Evolutionary conservation across 441 rosid genomes (phyloP), one percentile per base, ranked within the genome.

Genomic region (Euphorbia schlechtendalii): DNA sequence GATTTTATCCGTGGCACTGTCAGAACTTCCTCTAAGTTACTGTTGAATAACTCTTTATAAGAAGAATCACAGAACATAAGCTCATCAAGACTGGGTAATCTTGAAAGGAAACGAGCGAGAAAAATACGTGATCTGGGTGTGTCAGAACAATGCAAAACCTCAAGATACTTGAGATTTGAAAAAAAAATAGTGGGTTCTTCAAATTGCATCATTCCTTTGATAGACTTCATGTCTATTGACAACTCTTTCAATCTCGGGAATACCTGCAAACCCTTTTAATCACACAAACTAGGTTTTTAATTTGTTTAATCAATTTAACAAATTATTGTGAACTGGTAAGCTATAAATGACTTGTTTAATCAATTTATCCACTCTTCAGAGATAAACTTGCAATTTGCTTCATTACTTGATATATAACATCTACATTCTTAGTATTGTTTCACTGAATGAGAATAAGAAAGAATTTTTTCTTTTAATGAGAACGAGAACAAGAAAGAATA

Each of bases 11-110:
- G 51, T 7, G 20, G 51, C n/a, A 17, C 2, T 8, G 51, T 17
- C 20, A 7, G n/a, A 17, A 18, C 20, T 46, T 46, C 51, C 8
- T 46, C 8, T 7, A 17, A 13, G 51, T 46, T 13, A 46, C 45
- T 40, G 45, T 12, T 40, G 45, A 40, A 12, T 40, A 40, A 40
- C 45, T 45, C n/a, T 13, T 45, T 14, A 46, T 6, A 17, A 48
- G 53, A 60, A 51, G 46, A 77, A 71, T 10, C 62, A 20, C 49
- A 38, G 48, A 54, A 21, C 10, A 28, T 51, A 68, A 53, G 65
- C 14, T 25, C 4, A 25, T 62, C 56, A 0, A 62, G 65, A n/a
- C n/a, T 27, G 15, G 56, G 55, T 4, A 45, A 62, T 27, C 40
- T 62, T 46, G 36, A 53, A 27, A 62, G 65, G 25, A 27, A 40